phyloP scores from a whole-genome alignment of 305 asterid genomes.

The Rubia balearica region DNA sequence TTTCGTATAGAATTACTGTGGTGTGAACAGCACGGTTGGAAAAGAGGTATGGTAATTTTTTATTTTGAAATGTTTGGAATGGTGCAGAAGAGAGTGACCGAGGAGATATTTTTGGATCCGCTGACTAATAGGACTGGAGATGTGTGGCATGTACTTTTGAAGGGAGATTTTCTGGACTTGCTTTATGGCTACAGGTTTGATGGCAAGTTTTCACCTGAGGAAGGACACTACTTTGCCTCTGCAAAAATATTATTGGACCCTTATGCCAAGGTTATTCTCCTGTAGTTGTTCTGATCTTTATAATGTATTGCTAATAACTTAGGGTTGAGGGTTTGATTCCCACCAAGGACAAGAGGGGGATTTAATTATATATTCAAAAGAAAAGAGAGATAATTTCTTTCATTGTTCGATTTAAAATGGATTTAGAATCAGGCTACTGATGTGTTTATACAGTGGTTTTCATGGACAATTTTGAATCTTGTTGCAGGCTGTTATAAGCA shows the following conservation, averaged over 20 bases:
- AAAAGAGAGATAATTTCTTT: not conserved
- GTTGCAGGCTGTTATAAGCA: constrained; percentile 67
- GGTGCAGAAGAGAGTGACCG: constrained; percentile 75
- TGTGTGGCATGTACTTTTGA: constrained; percentile 84
- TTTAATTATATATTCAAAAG: too few relatives aligned
- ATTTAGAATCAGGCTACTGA: not conserved
- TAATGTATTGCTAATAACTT: too few relatives aligned
- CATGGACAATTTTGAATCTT: constrained; percentile 16
- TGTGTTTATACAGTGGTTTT: constrained; percentile 4
- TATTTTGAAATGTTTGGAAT: not conserved
- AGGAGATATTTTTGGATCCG: constrained; percentile 60
- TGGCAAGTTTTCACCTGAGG: constrained; percentile 72
- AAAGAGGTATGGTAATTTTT: not conserved
- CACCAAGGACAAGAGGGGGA: not conserved
- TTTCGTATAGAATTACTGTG: not conserved
- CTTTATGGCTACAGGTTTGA: constrained; percentile 71
- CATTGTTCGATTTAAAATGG: not conserved
- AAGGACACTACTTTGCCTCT: constrained; percentile 71
- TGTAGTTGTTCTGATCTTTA: not conserved
- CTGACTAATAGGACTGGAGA: constrained; percentile 81
- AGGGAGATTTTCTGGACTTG: constrained; percentile 73
- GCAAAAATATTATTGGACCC: constrained; percentile 77
- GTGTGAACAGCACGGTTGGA: not conserved
- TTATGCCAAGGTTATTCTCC: constrained; percentile 71
- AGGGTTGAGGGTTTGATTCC: not conserved